A percentile compares a stretch with the other conserved stretches of the same genome.
Evolutionary conservation across 257 asterid species (phyloP).

Genomic region (Gardenia jasminoides): DNA sequence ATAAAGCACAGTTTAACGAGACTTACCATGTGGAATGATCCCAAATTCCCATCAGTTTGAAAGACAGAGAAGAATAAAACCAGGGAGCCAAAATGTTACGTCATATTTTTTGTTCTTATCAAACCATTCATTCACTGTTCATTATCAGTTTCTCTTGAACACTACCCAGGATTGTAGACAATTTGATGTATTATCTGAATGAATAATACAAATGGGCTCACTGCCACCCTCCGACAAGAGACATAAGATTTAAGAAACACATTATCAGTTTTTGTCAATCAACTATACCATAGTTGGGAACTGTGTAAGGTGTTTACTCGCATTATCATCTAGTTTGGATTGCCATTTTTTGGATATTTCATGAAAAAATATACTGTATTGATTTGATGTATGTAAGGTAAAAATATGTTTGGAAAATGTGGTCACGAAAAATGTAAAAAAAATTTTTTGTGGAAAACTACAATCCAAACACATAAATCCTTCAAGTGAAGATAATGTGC

Average conservation of each 20-base stretch:
- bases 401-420: no score
- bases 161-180: background rate
- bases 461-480: no score
- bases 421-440: no score
- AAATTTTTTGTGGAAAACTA: no score
- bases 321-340: no score
- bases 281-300: no score
- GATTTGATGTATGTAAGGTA: no score
- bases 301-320: no score
- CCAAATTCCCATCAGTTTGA: constrained; percentile 1
- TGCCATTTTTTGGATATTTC: no score
- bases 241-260: background rate
- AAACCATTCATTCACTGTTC: background rate
- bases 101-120: background rate
- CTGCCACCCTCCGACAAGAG: background rate
- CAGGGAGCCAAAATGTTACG: background rate
- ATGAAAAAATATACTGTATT: no score
- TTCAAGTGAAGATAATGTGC: no score
- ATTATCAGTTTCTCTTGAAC: background rate
- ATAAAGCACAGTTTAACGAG: background rate
- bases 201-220: background rate
- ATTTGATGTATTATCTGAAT: background rate
- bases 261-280: background rate
- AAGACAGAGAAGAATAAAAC: background rate
- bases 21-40: constrained; percentile 15